Evolutionary conservation across 352 stramenopile genomes (phyloP).

Genomic region (Blastocystis sp.): DNA sequence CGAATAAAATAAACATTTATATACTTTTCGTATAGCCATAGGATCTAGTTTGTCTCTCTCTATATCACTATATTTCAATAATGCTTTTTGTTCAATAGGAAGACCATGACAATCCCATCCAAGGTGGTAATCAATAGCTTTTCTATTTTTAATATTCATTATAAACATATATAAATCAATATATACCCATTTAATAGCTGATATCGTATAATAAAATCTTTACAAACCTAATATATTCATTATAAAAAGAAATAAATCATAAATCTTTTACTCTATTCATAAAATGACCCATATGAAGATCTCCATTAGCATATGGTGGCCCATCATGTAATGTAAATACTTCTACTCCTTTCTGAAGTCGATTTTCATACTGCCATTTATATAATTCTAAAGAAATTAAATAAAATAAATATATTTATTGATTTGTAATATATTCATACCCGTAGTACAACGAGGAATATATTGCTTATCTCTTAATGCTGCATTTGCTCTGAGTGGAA

Average conservation of each 20-base stretch:
- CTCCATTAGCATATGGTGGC: slow-evolving; percentile 90
- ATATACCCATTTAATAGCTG: slow-evolving; percentile 69
- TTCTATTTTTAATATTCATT: slow-evolving; percentile 3
- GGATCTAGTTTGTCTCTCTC: too few relatives aligned
- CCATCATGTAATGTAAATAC: slow-evolving; percentile 85
- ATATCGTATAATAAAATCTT: slow-evolving; percentile 92
- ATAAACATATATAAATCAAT: too few relatives aligned
- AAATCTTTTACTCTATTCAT: slow-evolving; percentile 55
- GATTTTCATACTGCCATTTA: slow-evolving; percentile 6
- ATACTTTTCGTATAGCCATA: too few relatives aligned
- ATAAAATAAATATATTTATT: background rate
- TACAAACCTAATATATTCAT: slow-evolving; percentile 64
- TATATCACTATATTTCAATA: slow-evolving; percentile 75
- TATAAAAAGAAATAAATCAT: background rate
- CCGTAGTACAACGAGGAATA: slow-evolving; percentile 51
- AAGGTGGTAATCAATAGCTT: slow-evolving; percentile 12
- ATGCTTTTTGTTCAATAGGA: slow-evolving; percentile 90
- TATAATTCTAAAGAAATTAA: slow-evolving; percentile 5
- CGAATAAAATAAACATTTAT: too few relatives aligned
- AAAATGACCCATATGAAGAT: slow-evolving; percentile 85
- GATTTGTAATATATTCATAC: slow-evolving; percentile 40
- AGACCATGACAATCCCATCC: slow-evolving; percentile 95
- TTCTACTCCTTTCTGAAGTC: background rate
- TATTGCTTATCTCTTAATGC: slow-evolving; percentile 52
- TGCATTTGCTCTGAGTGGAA: slow-evolving; percentile 85